Evolutionary conservation across 768 basidiomycete genomes (phyloP).

Genomic region (Thelephora aurantiotincta): DNA sequence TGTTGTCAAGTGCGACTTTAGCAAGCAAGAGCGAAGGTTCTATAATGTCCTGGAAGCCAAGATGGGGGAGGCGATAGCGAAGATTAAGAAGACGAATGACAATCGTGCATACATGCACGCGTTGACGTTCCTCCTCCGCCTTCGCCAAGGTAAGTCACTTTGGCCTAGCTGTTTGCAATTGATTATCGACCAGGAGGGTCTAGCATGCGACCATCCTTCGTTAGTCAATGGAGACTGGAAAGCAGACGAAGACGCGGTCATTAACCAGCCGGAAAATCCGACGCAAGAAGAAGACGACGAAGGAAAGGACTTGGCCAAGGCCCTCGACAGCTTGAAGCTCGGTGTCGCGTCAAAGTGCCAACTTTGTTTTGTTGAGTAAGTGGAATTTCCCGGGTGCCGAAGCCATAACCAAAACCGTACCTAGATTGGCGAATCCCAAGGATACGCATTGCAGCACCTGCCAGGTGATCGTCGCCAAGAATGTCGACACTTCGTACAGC

Average conservation of each 20-base stretch:
- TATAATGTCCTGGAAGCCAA: slow-evolving; percentile 60
- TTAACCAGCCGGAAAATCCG: slow-evolving; percentile 40
- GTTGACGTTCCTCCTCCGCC: slow-evolving; percentile 56
- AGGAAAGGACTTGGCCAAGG: slow-evolving; percentile 61
- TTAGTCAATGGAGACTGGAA: slow-evolving; percentile 68
- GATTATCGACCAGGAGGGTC: not conserved
- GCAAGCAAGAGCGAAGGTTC: slow-evolving; percentile 62
- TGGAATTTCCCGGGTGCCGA: slow-evolving; percentile 7
- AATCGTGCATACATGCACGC: slow-evolving; percentile 42
- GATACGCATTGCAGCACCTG: slow-evolving; percentile 31
- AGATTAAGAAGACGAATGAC: slow-evolving; percentile 48
- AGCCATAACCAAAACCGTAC: not conserved
- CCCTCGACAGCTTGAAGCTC: slow-evolving; percentile 61
- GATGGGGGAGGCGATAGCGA: slow-evolving; percentile 33
- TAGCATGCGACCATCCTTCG: slow-evolving; percentile 84
- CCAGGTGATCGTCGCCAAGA: not conserved
- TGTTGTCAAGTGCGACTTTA: slow-evolving; percentile 66
- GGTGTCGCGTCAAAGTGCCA: slow-evolving; percentile 48
- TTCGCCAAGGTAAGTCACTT: slow-evolving; percentile 65
- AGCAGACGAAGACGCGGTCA: slow-evolving; percentile 63
- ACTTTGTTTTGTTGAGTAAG: slow-evolving; percentile 62
- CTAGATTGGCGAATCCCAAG: slow-evolving; percentile 9
- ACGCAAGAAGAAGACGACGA: slow-evolving; percentile 42
- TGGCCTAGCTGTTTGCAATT: not conserved
- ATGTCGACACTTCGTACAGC: not conserved